Percentiles rank a stretch among this genome's conserved stretches.
Conservation (phyloP, 805 yeast genomes). For the Sugiyamaella boreocaroliniensis region DNA sequence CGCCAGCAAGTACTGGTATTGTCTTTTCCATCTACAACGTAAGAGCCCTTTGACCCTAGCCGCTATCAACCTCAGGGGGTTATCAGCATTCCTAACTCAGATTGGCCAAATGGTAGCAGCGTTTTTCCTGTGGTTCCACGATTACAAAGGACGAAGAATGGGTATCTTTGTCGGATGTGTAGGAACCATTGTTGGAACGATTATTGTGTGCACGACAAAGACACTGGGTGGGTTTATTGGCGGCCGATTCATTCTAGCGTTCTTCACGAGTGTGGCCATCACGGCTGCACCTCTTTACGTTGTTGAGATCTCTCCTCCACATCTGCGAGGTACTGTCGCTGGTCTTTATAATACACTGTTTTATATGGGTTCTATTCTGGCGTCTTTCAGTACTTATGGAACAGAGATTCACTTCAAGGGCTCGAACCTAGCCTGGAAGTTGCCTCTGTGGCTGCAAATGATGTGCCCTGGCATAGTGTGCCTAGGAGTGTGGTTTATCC, state of each 20-base stretch:
- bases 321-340: conserved; percentile 8
- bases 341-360: conserved; percentile 15
- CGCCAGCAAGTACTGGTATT: conserved; percentile 8
- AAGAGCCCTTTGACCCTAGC: too few species aligned
- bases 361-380: conserved; percentile 13
- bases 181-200: conserved; percentile 6
- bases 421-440: neutral
- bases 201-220: conserved; percentile 4
- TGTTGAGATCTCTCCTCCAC: conserved; percentile 12
- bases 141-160: conserved; percentile 6
- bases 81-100: too few species aligned
- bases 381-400: conserved; percentile 11
- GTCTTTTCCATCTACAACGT: conserved; percentile 10
- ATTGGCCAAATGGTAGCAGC: conserved; percentile 10
- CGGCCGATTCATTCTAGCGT: conserved; percentile 7
- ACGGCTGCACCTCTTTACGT: conserved; percentile 7
- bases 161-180: conserved; percentile 8
- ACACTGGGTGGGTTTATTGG: conserved; percentile 6
- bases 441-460: conserved; percentile 14
- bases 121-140: conserved; percentile 8
- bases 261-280: conserved; percentile 1
- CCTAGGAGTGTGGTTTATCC: conserved; percentile 34
- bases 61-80: too few species aligned
- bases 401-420: neutral
- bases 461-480: conserved; percentile 9